Evolutionary conservation across 139 green algal genomes (phyloP).

Genomic region (Astrephomene gubernaculifera): DNA sequence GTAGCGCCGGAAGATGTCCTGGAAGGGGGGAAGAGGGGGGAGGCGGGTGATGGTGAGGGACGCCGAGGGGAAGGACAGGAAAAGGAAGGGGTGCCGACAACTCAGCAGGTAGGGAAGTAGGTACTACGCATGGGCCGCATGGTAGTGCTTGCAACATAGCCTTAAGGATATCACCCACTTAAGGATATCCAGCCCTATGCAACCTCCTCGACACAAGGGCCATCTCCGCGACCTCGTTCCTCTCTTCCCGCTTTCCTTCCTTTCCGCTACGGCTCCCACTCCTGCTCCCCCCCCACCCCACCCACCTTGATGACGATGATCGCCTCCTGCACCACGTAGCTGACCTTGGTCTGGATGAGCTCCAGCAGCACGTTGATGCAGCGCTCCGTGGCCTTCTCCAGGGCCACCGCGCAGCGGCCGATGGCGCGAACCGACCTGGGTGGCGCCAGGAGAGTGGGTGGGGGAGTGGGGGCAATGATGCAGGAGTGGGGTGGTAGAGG

Average conservation of each 20-base stretch:
- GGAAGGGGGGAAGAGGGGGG: no score
- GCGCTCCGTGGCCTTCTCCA: slow-evolving; percentile 90
- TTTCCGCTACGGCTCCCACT: no score
- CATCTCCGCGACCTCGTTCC: no score
- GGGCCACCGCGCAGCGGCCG: slow-evolving; percentile 91
- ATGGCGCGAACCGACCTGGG: slow-evolving; percentile 88
- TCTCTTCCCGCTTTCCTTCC: no score
- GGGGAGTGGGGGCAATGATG: neutral
- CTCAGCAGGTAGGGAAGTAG: neutral
- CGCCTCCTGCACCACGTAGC: slow-evolving; percentile 98
- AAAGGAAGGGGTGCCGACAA: neutral
- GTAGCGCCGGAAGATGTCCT: slow-evolving; percentile 95
- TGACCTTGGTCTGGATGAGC: slow-evolving; percentile 96
- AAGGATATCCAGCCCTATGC: no score
- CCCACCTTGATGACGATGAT: slow-evolving; percentile 97
- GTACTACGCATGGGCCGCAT: neutral
- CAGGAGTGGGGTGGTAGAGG: neutral
- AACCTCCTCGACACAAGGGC: no score
- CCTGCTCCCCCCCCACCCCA: no score
- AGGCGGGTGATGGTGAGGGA: neutral
- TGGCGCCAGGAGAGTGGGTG: neutral
- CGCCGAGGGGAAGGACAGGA: neutral
- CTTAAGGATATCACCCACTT: no score
- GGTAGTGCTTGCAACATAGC: no score
- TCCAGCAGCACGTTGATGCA: slow-evolving; percentile 99